phyloP scores from a whole-genome alignment of 345 rosid genomes.

The Populus euphratica region DNA sequence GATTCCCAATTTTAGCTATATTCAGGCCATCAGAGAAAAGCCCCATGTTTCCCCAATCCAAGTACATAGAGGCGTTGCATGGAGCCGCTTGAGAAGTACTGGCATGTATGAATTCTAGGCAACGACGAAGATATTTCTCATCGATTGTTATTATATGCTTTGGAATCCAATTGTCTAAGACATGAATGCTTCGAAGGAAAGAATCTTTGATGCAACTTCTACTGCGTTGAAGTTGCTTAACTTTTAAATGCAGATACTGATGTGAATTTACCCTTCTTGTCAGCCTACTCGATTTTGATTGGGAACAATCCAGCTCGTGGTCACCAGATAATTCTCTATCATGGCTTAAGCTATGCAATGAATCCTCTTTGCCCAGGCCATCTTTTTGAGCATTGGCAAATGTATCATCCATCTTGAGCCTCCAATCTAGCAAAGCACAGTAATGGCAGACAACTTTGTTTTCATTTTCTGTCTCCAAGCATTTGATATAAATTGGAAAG shows the following conservation, averaged over 20 bases:
- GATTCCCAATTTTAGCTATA: slow-evolving; percentile 27
- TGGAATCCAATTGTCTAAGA: slow-evolving; percentile 57
- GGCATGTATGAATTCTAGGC: slow-evolving; percentile 60
- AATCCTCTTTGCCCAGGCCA: slow-evolving; percentile 42
- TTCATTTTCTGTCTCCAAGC: slow-evolving; percentile 23
- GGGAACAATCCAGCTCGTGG: slow-evolving; percentile 21
- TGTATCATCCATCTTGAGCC: slow-evolving; percentile 48
- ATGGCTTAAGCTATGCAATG: slow-evolving; percentile 21
- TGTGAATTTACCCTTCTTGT: slow-evolving; percentile 42
- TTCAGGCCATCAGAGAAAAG: slow-evolving; percentile 33
- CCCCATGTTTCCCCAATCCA: slow-evolving; percentile 31
- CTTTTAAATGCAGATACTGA: slow-evolving; percentile 36
- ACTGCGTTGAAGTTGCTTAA: slow-evolving; percentile 47
- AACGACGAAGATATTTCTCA: slow-evolving; percentile 69
- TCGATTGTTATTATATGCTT: slow-evolving; percentile 66
- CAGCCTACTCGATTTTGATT: slow-evolving; percentile 28
- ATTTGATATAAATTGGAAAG: neutral
- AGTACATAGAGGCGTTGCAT: slow-evolving; percentile 40
- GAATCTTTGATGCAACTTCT: slow-evolving; percentile 46
- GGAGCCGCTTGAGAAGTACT: slow-evolving; percentile 51
- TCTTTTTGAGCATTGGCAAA: slow-evolving; percentile 35
- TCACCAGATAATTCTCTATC: slow-evolving; percentile 22
- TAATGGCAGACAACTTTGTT: slow-evolving; percentile 20
- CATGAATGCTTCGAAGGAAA: slow-evolving; percentile 36
- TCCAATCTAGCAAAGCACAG: slow-evolving; percentile 4